Base-by-base conservation (phyloP, 805 yeast genomes). In the Grigorovia jiainica region DNA sequence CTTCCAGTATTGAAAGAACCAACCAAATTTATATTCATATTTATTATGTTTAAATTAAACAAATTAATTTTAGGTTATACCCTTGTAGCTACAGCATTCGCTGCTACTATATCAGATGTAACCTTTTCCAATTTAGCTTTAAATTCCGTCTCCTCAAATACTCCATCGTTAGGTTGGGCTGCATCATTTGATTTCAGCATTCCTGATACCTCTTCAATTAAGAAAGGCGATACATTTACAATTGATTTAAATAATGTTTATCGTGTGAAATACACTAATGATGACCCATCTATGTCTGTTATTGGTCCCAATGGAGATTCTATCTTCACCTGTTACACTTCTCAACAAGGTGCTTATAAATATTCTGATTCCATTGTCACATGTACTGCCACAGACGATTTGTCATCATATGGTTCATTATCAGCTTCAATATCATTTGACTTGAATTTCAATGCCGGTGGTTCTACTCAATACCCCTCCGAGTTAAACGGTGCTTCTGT, bases 401-500 rank as follows among this genome's bases (percentile, higher is more conserved):
- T 55, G 6, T 45, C 53, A 6, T 29, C 47, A 2, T 52, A 46
- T 34, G 41, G 33, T 4, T 40, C 57, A 1, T 30, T 62, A 13
- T 34, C 47, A 3, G 71, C 70, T 19, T 34, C 53, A 2, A 46
- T 66, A 5, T 44, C 57, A 3, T 53, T 60, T 20, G 50, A 58
- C 8, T 49, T 63, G 3, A 53, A 54, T 37, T 64, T 65, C 37
- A 57, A 55, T 40, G 57, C 46, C 43, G 71, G 70, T 48, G 68
- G 63, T 27, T 55, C 63, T 20, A 37, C 52, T 3, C 45, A 55
- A 40, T 38, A 53, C 17, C 54, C 47, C 36, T 40, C 34, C 4
- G 69, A 64, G 38, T 37, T 65, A 34, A 51, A 45, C n/a, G 61
- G 58, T 36, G 63, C 70, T 13, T 47, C 51, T 3, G 38, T 41